Percentiles rank a stretch among this genome's conserved stretches.
Evolutionary conservation across 345 rosid genomes (phyloP).

Genomic region (Melastoma malabathricum): DNA sequence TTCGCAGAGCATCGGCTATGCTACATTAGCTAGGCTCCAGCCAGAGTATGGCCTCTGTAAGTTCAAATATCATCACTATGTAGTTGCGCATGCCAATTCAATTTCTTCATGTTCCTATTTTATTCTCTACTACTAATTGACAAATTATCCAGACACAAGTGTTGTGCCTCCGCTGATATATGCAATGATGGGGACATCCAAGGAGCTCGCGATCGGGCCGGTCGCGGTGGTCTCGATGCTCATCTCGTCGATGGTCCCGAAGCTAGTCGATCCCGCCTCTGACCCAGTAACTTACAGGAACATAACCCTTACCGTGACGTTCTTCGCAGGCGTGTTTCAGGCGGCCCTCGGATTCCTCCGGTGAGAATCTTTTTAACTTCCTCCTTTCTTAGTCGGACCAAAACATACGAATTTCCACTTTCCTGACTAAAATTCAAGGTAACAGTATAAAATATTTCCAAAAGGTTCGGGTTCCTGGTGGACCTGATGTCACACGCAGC

Average conservation of each 20-base stretch:
- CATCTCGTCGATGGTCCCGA: conserved; percentile 56
- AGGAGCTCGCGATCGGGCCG: conserved; percentile 85
- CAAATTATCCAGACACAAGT: conserved; percentile 46
- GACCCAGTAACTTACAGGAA: conserved; percentile 52
- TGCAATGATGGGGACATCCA: conserved; percentile 87
- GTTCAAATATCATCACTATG: conserved; percentile 9
- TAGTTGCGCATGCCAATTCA: too few relatives aligned
- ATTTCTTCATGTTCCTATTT: too few relatives aligned
- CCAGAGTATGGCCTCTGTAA: conserved; percentile 92
- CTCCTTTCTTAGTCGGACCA: too few relatives aligned
- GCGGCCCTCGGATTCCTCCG: conserved; percentile 69
- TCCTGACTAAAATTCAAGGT: not conserved
- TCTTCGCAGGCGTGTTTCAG: conserved; percentile 78
- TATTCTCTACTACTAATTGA: not conserved
- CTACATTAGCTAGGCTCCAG: conserved; percentile 84
- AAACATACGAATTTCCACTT: too few relatives aligned
- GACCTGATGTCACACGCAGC: conserved; percentile 86
- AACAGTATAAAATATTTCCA: not conserved
- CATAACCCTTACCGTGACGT: conserved; percentile 60
- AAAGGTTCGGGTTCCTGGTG: conserved; percentile 79
- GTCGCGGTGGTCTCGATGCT: conserved; percentile 89
- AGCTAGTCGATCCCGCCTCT: conserved; percentile 46
- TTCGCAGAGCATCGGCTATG: conserved; percentile 80
- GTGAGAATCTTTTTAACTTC: conserved; percentile 8
- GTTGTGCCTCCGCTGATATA: conserved; percentile 80